These are phyloP conservation scores for Aspergillus sclerotiicarbonarius DNA, from an alignment of 495 filamentous ascomycete genomes.

Conservation along the genomic window DNA sequence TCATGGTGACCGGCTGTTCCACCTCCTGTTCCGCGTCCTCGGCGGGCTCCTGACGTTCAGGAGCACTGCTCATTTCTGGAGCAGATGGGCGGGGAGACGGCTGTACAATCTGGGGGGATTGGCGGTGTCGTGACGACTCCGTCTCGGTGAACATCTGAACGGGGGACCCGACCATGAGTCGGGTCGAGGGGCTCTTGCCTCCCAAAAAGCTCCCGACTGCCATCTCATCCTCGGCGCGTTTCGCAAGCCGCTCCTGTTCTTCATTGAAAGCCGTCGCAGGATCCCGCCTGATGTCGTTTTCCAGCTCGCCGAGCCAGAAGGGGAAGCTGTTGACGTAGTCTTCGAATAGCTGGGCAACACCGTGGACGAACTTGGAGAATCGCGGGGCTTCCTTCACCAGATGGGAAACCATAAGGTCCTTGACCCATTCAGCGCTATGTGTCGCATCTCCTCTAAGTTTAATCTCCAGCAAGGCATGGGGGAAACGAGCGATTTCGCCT, in stretches of 20 bases:
- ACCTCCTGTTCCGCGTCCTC: constrained; percentile 17
- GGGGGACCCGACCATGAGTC: constrained; percentile 56
- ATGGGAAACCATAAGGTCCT: constrained; percentile 87
- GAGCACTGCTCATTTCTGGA: constrained; percentile 7
- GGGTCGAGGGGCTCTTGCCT: constrained; percentile 48
- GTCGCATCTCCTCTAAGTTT: constrained; percentile 70
- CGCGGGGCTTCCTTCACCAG: constrained; percentile 83
- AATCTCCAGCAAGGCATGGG: constrained; percentile 88
- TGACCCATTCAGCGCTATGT: constrained; percentile 79
- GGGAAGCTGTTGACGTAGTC: constrained; percentile 94
- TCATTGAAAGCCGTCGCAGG: constrained; percentile 88
- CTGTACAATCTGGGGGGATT: constrained; percentile 24
- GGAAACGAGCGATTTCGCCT: constrained; percentile 90
- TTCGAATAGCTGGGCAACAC: constrained; percentile 86
- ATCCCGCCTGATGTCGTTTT: constrained; percentile 89
- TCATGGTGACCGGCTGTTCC: constrained; percentile 25
- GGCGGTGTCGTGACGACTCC: constrained; percentile 21
- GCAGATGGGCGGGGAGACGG: constrained; percentile 24
- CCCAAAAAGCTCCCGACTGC: constrained; percentile 82
- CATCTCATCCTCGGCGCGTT: constrained; percentile 79
- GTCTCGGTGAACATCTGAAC: constrained; percentile 30
- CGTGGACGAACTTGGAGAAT: constrained; percentile 97
- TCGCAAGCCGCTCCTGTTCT: constrained; percentile 77
- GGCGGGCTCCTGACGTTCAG: constrained; percentile 1
- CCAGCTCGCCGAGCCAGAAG: constrained; percentile 89